Percentiles rank a stretch among this genome's conserved stretches.
phyloP scores from a whole-genome alignment of 306 rosid genomes.

The Gastrolobium bilobum region DNA sequence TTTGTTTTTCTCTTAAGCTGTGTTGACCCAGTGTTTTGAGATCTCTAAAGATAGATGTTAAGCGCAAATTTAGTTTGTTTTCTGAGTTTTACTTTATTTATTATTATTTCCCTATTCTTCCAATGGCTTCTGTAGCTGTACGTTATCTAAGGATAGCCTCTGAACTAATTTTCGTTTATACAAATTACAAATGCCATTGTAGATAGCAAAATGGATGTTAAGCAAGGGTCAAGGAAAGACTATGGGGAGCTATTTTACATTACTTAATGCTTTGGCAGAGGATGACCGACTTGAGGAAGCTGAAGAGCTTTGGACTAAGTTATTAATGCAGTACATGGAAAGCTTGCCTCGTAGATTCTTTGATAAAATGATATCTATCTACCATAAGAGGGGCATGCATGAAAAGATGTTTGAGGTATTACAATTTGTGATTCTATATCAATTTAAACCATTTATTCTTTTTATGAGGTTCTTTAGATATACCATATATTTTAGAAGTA shows the following conservation, averaged over 20 bases:
- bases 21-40: constrained; percentile 19
- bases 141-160: constrained; percentile 22
- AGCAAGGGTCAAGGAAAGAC: constrained; percentile 99
- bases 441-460: neutral
- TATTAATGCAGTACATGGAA: constrained; percentile 78
- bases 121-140: constrained; percentile 15
- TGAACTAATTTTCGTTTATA: constrained; percentile 18
- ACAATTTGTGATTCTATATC: constrained; percentile 17
- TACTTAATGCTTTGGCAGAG: constrained; percentile 85
- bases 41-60: constrained; percentile 17
- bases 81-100: neutral
- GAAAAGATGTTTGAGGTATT: constrained; percentile 94
- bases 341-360: constrained; percentile 88
- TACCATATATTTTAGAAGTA: neutral
- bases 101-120: neutral
- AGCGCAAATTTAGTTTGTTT: constrained; percentile 2
- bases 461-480: neutral
- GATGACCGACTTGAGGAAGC: constrained; percentile 95
- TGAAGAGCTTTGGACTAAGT: constrained; percentile 91
- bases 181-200: constrained; percentile 44
- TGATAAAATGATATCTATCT: constrained; percentile 82
- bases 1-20: constrained; percentile 18
- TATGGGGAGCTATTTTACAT: constrained; percentile 88
- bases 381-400: constrained; percentile 68
- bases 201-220: constrained; percentile 96